Conservation (phyloP, 345 rosid species). For the Hevea brasiliensis region DNA sequence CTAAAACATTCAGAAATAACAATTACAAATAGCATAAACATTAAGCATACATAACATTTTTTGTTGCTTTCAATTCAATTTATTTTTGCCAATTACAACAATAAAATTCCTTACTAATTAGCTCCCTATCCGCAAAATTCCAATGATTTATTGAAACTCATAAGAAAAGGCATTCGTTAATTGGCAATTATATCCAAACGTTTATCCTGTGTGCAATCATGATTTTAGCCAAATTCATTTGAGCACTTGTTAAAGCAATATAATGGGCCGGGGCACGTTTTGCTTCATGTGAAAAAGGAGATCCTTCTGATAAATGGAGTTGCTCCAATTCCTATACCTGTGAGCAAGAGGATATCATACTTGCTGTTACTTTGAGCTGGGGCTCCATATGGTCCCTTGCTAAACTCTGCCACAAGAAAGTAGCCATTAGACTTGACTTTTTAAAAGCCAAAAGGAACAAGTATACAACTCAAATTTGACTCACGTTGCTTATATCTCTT, state of each 20-base stretch:
- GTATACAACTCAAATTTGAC: constrained; percentile 7
- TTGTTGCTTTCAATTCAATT: too few relatives aligned
- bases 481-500: constrained; percentile 54
- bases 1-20: constrained; percentile 33
- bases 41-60: too few relatives aligned
- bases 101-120: too few relatives aligned
- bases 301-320: constrained; percentile 98
- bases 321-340: constrained; percentile 94
- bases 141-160: too few relatives aligned
- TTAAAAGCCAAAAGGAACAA: too few relatives aligned
- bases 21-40: too few relatives aligned
- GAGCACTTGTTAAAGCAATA: neutral
- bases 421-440: neutral
- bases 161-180: too few relatives aligned
- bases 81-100: too few relatives aligned
- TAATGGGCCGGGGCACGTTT: constrained; percentile 15
- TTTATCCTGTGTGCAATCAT: neutral
- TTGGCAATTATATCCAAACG: too few relatives aligned
- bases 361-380: constrained; percentile 87
- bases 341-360: constrained; percentile 72
- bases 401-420: constrained; percentile 48
- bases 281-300: constrained; percentile 64
- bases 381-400: constrained; percentile 95
- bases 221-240: constrained; percentile 7
- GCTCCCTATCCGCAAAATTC: too few relatives aligned